Evolutionary conservation across 257 asterid species (phyloP), one percentile per base, ranked within the genome.

Genomic region (Nicotiana obtusifolia): DNA sequence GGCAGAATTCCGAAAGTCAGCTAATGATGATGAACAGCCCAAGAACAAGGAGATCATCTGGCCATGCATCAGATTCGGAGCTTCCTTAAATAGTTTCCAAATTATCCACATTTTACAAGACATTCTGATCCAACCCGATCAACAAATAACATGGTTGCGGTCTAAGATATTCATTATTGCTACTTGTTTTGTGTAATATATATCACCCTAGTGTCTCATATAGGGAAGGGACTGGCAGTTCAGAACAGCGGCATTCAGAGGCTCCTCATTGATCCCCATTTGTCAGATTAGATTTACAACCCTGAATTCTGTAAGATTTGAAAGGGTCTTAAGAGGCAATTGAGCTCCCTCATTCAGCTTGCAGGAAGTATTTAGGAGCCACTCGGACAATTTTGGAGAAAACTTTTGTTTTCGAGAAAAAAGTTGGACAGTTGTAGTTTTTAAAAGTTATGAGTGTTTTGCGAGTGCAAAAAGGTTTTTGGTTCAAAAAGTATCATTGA

Each of bases 1-100:
- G 98, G 86, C 87, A 88, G 89, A 87, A 87, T 68, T 90, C 99
- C 0, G 99, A 90, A 80, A 91, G 89, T 81, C 90, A 86, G 57
- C 81, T 89, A 69, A 78, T 49, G 86, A 6, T 71, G 44, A 84
- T 80, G 87, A 90, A 49, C 80, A 75, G 90, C 73, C 94, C 93
- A 52, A 88, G 84, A 85, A 75, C 89, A 80, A 86, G 92, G 64
- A 89, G 92, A 85, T 60, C 78, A 82, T 91, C 97, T 0, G 97
- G 96, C 2, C 94, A 88, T 60, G 86, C 64, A 78, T 95, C 99
- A 14, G 98, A 95, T 88, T 92, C 99, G 0, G 97, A 95, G 84
- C 80, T 95, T 11, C 35, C 92, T 28, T 91, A 88, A 80, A 77
- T 75, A 75, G 35, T 49, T 75, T 75, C 62, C 24, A 49, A 49